phyloP scores from a whole-genome alignment of 1,139 yeast species.

The Taiozyma sp. region DNA sequence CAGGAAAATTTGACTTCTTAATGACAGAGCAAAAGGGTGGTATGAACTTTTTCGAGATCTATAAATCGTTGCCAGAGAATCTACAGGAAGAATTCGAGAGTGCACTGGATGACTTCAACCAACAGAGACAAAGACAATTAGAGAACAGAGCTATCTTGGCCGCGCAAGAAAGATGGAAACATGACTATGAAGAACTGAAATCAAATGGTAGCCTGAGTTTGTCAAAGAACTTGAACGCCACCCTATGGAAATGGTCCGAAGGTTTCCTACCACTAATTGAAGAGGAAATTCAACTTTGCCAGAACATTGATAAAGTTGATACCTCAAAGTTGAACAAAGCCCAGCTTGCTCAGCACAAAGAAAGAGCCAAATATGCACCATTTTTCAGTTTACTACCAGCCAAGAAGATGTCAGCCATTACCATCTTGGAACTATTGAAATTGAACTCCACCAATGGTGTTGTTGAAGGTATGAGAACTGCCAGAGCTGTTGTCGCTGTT shows the following conservation, averaged over 20 bases:
- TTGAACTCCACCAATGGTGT: constrained; percentile 73
- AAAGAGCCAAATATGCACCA: constrained; percentile 72
- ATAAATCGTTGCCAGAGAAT: constrained; percentile 43
- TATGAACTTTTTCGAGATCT: constrained; percentile 64
- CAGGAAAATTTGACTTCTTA: constrained; percentile 24
- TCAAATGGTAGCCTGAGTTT: constrained; percentile 57
- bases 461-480: constrained; percentile 81
- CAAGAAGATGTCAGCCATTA: constrained; percentile 77
- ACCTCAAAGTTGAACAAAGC: constrained; percentile 12
- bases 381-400: constrained; percentile 68
- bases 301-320: constrained; percentile 31
- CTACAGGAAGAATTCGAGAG: constrained; percentile 56
- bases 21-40: constrained; percentile 24
- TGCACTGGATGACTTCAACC: constrained; percentile 64
- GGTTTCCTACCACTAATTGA: constrained; percentile 65
- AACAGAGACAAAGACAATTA: constrained; percentile 66
- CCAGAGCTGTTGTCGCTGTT: constrained; percentile 74
- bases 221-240: constrained; percentile 60
- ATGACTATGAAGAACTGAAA: constrained; percentile 68
- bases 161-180: constrained; percentile 85
- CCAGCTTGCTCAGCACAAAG: constrained; percentile 33
- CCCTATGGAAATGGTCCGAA: constrained; percentile 72
- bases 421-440: constrained; percentile 78
- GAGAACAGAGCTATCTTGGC: constrained; percentile 82
- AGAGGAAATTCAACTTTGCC: constrained; percentile 55